Percentiles rank a stretch among this genome's conserved stretches.
These are phyloP conservation scores for Trichoderma citrinoviride DNA, from an alignment of 2,329 filamentous ascomycete species.

Conservation along the genomic window DNA sequence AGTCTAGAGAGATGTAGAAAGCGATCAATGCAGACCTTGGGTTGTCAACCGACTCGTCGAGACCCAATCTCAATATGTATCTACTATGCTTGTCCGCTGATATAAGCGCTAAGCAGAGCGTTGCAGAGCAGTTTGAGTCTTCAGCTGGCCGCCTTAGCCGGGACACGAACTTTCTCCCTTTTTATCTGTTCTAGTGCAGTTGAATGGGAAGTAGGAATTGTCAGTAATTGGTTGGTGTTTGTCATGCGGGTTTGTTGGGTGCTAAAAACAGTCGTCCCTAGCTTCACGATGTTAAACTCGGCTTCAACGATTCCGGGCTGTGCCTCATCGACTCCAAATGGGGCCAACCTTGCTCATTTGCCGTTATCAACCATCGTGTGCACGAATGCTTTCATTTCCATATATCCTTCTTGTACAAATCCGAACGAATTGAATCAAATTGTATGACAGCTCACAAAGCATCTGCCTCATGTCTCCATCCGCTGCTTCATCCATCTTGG, in stretches of 20 bases:
- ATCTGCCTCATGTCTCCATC: neutral
- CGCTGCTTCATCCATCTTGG: neutral
- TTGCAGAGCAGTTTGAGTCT: neutral
- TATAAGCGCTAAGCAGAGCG: constrained; percentile 12
- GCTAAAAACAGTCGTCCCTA: constrained; percentile 17
- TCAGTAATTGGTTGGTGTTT: constrained; percentile 2
- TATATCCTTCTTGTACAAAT: neutral
- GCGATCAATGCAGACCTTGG: neutral
- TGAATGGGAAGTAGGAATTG: neutral
- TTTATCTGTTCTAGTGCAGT: neutral
- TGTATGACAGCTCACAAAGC: too few species aligned
- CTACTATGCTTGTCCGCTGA: neutral
- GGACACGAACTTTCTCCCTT: neutral
- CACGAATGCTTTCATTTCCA: too few species aligned
- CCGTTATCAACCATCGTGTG: too few species aligned
- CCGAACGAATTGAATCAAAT: neutral
- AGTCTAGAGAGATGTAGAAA: neutral
- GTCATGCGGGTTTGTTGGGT: neutral
- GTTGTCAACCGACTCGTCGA: neutral
- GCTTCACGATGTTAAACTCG: neutral
- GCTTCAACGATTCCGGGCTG: too few species aligned
- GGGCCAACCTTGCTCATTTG: too few species aligned
- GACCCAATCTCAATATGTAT: constrained; percentile 8
- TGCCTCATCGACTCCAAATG: too few species aligned
- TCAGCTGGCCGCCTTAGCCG: constrained; percentile 16